Evolutionary conservation across 108 stramenopile genomes (phyloP).

Genomic region (Skeletonema potamos): DNA sequence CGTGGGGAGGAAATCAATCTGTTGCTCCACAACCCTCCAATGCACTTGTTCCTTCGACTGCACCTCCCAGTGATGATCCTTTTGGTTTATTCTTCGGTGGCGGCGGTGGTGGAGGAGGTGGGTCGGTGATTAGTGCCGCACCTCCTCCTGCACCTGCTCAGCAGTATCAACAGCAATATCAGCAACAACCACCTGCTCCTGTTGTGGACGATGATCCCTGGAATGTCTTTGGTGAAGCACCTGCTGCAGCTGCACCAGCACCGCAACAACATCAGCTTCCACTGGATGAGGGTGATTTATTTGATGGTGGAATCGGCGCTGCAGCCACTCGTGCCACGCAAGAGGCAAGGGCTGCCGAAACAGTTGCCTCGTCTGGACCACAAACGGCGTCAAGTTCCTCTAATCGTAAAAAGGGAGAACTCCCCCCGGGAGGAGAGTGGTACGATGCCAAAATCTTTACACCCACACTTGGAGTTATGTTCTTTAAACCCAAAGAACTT

Average conservation of each 20-base stretch:
- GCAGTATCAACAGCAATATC: slow-evolving; percentile 36
- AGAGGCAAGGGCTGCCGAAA: background rate
- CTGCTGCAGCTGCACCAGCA: slow-evolving; percentile 16
- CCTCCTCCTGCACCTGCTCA: slow-evolving; percentile 34
- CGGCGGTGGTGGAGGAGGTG: background rate
- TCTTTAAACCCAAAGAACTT: slow-evolving; percentile 90
- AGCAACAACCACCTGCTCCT: slow-evolving; percentile 17
- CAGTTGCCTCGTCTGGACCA: background rate
- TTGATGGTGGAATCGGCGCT: slow-evolving; percentile 32
- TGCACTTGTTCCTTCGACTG: slow-evolving; percentile 32
- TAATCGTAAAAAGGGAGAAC: slow-evolving; percentile 51
- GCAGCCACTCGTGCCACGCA: slow-evolving; percentile 35
- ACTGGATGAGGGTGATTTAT: slow-evolving; percentile 27
- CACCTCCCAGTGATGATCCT: slow-evolving; percentile 25
- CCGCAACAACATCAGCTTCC: slow-evolving; percentile 7
- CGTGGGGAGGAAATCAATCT: slow-evolving; percentile 29
- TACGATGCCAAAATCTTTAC: slow-evolving; percentile 91
- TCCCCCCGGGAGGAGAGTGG: slow-evolving; percentile 88
- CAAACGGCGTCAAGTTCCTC: background rate
- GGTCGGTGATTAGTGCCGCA: slow-evolving; percentile 15
- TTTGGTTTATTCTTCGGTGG: slow-evolving; percentile 35
- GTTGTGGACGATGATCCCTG: slow-evolving; percentile 57
- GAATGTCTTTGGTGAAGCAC: slow-evolving; percentile 67
- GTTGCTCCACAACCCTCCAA: background rate
- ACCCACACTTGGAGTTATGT: slow-evolving; percentile 92